Base-by-base conservation (phyloP, 2,329 filamentous ascomycete species). In the Fusarium anguioides region DNA sequence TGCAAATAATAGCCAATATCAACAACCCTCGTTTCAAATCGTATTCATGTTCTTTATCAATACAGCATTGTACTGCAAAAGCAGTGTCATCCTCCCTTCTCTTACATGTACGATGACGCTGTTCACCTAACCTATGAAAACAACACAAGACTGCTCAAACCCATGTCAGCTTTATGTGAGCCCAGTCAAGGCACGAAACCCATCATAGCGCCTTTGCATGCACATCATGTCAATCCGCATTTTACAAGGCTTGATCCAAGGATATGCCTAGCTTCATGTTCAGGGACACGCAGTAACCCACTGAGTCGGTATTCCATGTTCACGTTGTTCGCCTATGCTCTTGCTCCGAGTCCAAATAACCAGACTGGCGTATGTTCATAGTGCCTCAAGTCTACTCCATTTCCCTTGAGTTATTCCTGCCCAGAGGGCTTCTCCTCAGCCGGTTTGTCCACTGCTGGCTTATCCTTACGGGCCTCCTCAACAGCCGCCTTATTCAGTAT, bases 401-500 rank as follows among this genome's bases (percentile, higher is more conserved):
- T 46, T 27, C 42, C 27, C 53, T 24, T 40, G 27, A 33, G 41
- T 40, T 63, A 64, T 33, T 26, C 50, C 51, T 59, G 51, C 39
- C 31, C 48, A 21, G 45, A 12, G 45, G 45, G 41, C 39, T 58
- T 45, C 35, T 56, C 45, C 39, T 65, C 45, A 42, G 53, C 36
- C 7, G 61, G 45, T 35, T 69, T 69, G 4, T 70, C 55, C 44
- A 33, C 37, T 18, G 15, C 54, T 12, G 37, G 37, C 26, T 69
- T 69, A 20, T 71, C 57, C 50, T 70, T 70, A 27, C 60, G 37
- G 17, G 56, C 55, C 40, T 70, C 65, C 27, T 51, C 52, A 29
- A 66, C 57, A 18, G 55, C 61, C 26, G 62, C 47, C 51, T 69
- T 74, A 37, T 69, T 68, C 62, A 47, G 26, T 45, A 45, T 48